Percentiles rank a stretch among this genome's conserved stretches.
Conservation (phyloP, 2,329 filamentous ascomycete species). For the Sporothrix protearum region DNA sequence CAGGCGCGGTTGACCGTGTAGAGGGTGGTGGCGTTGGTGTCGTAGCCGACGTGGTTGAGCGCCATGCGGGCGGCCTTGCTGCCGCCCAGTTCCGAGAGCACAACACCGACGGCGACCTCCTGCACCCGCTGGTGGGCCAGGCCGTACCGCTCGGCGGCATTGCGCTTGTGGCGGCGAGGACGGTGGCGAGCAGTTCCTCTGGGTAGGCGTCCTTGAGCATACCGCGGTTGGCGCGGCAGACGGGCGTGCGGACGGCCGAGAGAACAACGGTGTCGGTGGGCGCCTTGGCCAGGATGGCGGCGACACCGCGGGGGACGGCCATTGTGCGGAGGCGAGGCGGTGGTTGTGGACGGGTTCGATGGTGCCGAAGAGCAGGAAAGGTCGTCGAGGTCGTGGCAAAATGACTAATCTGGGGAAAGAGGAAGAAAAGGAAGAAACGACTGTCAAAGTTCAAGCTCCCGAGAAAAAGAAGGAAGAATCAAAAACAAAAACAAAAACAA, state of each 20-base stretch:
- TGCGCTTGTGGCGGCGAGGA: slow-evolving; percentile 63
- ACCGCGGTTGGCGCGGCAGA: slow-evolving; percentile 80
- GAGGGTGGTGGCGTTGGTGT: slow-evolving; percentile 63
- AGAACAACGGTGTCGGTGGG: slow-evolving; percentile 83
- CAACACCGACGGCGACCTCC: slow-evolving; percentile 82
- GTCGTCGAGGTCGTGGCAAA: not conserved
- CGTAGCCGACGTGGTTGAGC: slow-evolving; percentile 76
- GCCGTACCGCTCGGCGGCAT: slow-evolving; percentile 59
- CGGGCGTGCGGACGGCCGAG: slow-evolving; percentile 82
- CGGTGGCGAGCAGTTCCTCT: slow-evolving; percentile 75
- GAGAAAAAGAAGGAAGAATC: not conserved
- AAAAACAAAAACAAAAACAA: not conserved
- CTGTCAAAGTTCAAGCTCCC: not conserved
- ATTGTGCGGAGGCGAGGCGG: slow-evolving; percentile 33
- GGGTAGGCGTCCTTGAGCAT: slow-evolving; percentile 83
- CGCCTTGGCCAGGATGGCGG: slow-evolving; percentile 71
- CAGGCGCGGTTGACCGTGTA: slow-evolving; percentile 90
- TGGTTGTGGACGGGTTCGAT: not conserved
- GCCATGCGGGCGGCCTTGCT: slow-evolving; percentile 90
- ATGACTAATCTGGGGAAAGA: not conserved
- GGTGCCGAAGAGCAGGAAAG: not conserved
- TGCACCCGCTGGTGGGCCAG: slow-evolving; percentile 67
- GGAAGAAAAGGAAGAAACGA: not conserved
- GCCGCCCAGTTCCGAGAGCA: slow-evolving; percentile 86
- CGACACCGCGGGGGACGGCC: slow-evolving; percentile 62